Evolutionary conservation across 2,329 filamentous ascomycete species (phyloP), one percentile per base, ranked within the genome.

Genomic region (Exophiala bonariae): DNA sequence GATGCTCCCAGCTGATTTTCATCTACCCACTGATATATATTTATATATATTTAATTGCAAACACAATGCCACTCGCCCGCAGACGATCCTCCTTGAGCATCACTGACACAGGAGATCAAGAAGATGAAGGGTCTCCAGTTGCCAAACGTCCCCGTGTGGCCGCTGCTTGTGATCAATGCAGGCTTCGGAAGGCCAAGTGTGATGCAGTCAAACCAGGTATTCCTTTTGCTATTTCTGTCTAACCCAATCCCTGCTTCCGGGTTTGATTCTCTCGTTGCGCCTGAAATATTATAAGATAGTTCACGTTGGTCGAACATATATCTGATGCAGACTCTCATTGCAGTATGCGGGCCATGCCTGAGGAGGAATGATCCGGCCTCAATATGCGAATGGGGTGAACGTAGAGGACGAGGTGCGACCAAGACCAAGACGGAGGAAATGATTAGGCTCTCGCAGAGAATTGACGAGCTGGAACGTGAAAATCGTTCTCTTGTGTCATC

Each of bases 171-270:
- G 62, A 70, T 49, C 64, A 70, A 50, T 70, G 68, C 41, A 61
- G 68, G 26, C 64, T 63, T 45, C 60, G 66, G 44, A 70, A 70
- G 57, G 67, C 70, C 54, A 65, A 65, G 20, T 70, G 67, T 56
- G 66, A 67, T 46, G 68, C 66, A 13, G 39, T 56, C 30, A 61
- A 59, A 20, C 67, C 67, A 13, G 40, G 40, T 42, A 26, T 26
- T 26, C 6, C 23, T 26, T 26, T 26, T 11, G 6, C 11, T 26
- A 6, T 26, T 26, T 26, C 23, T 26, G 6, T 26, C n/a, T n/a
- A n/a, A n/a, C n/a, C n/a, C n/a, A n/a, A n/a, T n/a, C n/a, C n/a
- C n/a, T n/a, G n/a, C n/a, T n/a, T n/a, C n/a, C n/a, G n/a, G n/a
- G n/a, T n/a, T n/a, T n/a, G n/a, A n/a, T 26, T 26, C 23, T 26